Percentiles rank a stretch among this genome's conserved stretches.
phyloP scores from a whole-genome alignment of 164 flowering plant genomes.

The Vitis amurensis region DNA sequence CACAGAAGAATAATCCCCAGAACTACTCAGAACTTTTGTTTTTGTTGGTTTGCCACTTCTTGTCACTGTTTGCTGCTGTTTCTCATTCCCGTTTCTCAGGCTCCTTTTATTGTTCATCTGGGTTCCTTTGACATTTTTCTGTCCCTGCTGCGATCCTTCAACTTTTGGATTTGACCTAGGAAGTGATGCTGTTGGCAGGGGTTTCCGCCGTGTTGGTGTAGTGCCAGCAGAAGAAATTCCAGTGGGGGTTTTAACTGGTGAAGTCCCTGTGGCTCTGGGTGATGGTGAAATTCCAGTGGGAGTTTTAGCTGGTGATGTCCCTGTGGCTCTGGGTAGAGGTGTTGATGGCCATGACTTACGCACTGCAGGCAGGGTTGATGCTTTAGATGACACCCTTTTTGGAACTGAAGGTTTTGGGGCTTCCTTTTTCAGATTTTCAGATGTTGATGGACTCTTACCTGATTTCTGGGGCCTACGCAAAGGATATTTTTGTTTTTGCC shows the following conservation, averaged over 20 bases:
- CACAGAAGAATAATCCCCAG: constrained; percentile 36
- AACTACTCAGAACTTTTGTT: constrained; percentile 27
- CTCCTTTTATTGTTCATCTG: constrained; percentile 27
- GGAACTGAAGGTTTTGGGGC: constrained; percentile 39
- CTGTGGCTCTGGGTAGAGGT: constrained; percentile 48
- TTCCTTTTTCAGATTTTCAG: constrained; percentile 50
- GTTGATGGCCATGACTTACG: constrained; percentile 80
- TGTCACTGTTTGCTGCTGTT: constrained; percentile 31
- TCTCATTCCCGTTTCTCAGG: constrained; percentile 34
- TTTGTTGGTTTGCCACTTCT: constrained; percentile 42
- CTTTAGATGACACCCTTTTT: constrained; percentile 49
- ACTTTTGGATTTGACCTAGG: constrained; percentile 41
- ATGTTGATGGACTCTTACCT: constrained; percentile 32
- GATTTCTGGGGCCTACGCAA: constrained; percentile 34
- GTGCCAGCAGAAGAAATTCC: constrained; percentile 37
- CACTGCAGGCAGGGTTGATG: constrained; percentile 60
- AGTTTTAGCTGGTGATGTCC: constrained; percentile 43
- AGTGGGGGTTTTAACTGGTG: constrained; percentile 44
- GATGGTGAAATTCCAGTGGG: constrained; percentile 41
- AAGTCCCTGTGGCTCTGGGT: constrained; percentile 36
- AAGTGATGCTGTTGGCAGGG: constrained; percentile 38
- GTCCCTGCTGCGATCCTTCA: constrained; percentile 39
- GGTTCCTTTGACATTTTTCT: constrained; percentile 32
- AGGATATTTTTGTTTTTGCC: constrained; percentile 28
- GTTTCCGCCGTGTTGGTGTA: constrained; percentile 45